Evolutionary conservation across 345 rosid species (phyloP).

Genomic region (Rhizophora apiculata): DNA sequence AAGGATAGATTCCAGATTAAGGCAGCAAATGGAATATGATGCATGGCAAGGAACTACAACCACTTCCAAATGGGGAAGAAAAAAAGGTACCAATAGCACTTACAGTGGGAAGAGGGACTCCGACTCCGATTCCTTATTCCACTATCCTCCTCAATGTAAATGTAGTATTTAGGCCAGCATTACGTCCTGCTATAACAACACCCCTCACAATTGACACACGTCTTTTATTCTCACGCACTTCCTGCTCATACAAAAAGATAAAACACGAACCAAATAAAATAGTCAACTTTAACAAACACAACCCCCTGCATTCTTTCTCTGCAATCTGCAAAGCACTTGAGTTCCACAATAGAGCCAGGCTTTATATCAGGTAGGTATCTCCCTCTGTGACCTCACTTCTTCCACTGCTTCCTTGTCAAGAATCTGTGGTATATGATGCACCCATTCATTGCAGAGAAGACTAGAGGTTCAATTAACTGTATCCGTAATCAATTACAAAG

Average conservation of each 20-base stretch:
- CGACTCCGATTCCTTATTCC: slow-evolving; percentile 77
- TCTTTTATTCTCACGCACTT: slow-evolving; percentile 89
- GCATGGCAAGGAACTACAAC: not conserved
- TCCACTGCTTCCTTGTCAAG: slow-evolving; percentile 77
- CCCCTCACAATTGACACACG: slow-evolving; percentile 72
- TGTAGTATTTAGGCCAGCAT: slow-evolving; percentile 82
- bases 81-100: slow-evolving; percentile 25
- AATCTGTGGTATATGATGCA: slow-evolving; percentile 46
- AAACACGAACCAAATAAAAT: slow-evolving; percentile 6
- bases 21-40: not conserved
- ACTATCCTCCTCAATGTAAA: slow-evolving; percentile 89
- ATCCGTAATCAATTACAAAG: not conserved
- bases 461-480: not conserved
- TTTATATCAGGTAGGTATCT: slow-evolving; percentile 78
- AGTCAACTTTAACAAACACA: no score
- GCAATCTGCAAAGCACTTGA: slow-evolving; percentile 18
- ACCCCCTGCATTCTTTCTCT: no score
- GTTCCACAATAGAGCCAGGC: slow-evolving; percentile 83
- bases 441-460: not conserved
- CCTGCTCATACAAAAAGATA: slow-evolving; percentile 48
- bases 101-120: slow-evolving; percentile 87
- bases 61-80: not conserved
- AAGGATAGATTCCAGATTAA: not conserved
- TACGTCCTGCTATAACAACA: slow-evolving; percentile 85
- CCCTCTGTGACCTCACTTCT: slow-evolving; percentile 62